Base-by-base conservation (phyloP, 169 alveolate species). In the Cryptosporidium ryanae region DNA sequence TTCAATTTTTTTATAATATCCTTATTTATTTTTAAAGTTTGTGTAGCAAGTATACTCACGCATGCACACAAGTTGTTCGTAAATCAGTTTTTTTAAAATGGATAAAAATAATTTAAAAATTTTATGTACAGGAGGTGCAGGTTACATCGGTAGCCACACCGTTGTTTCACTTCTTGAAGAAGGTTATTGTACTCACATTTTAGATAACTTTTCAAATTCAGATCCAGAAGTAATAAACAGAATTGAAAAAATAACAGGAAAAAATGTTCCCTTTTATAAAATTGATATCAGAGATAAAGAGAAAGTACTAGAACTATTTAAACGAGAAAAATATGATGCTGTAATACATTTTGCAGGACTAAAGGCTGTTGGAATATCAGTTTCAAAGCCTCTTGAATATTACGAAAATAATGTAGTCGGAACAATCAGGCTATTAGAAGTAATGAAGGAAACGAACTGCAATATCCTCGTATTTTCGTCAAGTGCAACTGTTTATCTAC, bases 131-230 rank as follows among this genome's bases (percentile, higher is more conserved):
- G 99, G 99, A 50, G 99, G 98, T 8, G 89, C 93, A 18, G 99
- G 99, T 44, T 97, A 95, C 89, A 96, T 97, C 64, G 99, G 99
- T 82, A 91, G 96, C 43, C 98, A 96, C 82, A 96, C 98, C 21
- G 96, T 94, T 67, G 93, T 96, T 23, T 96, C 95, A 81, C 94
- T 97, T 18, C 57, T 92, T 34, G 93, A 94, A 65, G 83, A 67
- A 13, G 96, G 94, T 44, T 82, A 84, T 82, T 83, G 83, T 38
- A 93, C 96, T 54, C 91, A 93, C 23, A 82, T 95, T 52, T 64
- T 95, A 76, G 99, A 97, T 89, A 95, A 95, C 82, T 57, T 84
- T 2, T 57, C 87, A 50, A 68, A 68, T 63, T 70, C 91, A 52
- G 82, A 84, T 25, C 84, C 91, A 2, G 89, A 83, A 27, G 94